phyloP scores from a whole-genome alignment of 2,329 filamentous ascomycete genomes.

The Alternaria triticimaculans region DNA sequence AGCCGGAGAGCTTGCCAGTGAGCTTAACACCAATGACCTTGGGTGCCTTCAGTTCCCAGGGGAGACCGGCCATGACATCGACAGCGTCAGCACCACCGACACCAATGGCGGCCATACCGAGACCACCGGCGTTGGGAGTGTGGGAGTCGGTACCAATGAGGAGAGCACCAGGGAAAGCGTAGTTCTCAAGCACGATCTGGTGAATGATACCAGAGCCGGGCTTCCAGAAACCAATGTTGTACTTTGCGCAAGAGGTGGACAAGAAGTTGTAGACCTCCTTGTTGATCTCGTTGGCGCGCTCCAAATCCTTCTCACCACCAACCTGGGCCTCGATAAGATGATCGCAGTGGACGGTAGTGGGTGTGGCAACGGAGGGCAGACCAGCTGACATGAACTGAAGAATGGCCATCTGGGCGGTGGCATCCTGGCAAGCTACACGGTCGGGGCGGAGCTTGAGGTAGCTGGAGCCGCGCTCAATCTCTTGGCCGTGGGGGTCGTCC shows the following conservation, averaged over 20 bases:
- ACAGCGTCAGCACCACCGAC: slow-evolving; percentile 98
- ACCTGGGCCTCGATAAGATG: slow-evolving; percentile 98
- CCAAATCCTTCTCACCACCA: slow-evolving; percentile 92
- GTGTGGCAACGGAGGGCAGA: slow-evolving; percentile 93
- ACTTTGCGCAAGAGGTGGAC: slow-evolving; percentile 92
- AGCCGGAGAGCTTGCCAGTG: slow-evolving; percentile 86
- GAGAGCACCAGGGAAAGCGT: slow-evolving; percentile 97
- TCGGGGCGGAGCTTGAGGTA: slow-evolving; percentile 97
- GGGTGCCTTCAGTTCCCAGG: slow-evolving; percentile 98
- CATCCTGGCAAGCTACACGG: slow-evolving; percentile 98
- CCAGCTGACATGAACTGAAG: slow-evolving; percentile 99
- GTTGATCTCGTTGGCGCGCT: slow-evolving; percentile 89
- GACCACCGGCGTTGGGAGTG: slow-evolving; percentile 95
- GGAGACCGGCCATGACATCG: slow-evolving; percentile 96
- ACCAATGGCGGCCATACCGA: slow-evolving; percentile 93
- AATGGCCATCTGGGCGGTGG: slow-evolving; percentile 99
- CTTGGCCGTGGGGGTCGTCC: slow-evolving; percentile 94
- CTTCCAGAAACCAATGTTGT: slow-evolving; percentile 99
- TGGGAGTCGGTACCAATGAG: slow-evolving; percentile 98
- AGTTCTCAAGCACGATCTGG: slow-evolving; percentile 98
- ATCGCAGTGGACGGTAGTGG: slow-evolving; percentile 96
- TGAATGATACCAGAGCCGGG: slow-evolving; percentile 99
- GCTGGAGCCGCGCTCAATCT: slow-evolving; percentile 92
- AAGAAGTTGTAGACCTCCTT: slow-evolving; percentile 99
- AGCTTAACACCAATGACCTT: slow-evolving; percentile 97